Conservation (phyloP, 352 stramenopile species). For the Phytophthora pinifolia region DNA sequence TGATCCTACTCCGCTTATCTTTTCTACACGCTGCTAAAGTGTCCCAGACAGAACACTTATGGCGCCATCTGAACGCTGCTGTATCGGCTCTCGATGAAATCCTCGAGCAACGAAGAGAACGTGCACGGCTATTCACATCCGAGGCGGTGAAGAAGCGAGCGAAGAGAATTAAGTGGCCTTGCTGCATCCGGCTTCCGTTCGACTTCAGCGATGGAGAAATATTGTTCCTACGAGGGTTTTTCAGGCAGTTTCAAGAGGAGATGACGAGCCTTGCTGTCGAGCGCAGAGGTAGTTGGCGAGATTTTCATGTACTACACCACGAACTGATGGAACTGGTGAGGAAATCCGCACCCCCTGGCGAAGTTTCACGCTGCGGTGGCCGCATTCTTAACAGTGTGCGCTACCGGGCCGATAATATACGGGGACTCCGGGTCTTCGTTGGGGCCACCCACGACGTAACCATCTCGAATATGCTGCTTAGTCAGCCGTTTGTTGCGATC, state of each 20-base stretch:
- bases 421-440: conserved; percentile 44
- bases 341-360: conserved; percentile 6
- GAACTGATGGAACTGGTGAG: conserved; percentile 37
- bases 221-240: conserved; percentile 34
- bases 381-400: conserved; percentile 29
- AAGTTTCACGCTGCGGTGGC: conserved; percentile 9
- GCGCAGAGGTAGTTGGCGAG: conserved; percentile 39
- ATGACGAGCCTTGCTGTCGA: conserved; percentile 23
- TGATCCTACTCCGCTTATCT: conserved; percentile 49
- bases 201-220: conserved; percentile 36
- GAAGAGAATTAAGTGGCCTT: conserved; percentile 40
- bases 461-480: conserved; percentile 46
- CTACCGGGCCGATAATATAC: conserved; percentile 31
- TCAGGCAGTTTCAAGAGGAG: conserved; percentile 41
- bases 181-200: conserved; percentile 25
- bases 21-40: conserved; percentile 52
- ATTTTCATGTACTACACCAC: conserved; percentile 48
- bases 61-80: conserved; percentile 25
- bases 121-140: background rate
- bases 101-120: conserved; percentile 25
- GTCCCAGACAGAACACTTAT: conserved; percentile 8
- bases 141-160: conserved; percentile 11
- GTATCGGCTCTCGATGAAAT: conserved; percentile 35
- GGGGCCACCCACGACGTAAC: conserved; percentile 42
- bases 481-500: conserved; percentile 48